A percentile compares a stretch with the other conserved stretches of the same genome.
Conservation (phyloP, 2,329 filamentous ascomycete species). For the Cryphonectria nitschkei region DNA sequence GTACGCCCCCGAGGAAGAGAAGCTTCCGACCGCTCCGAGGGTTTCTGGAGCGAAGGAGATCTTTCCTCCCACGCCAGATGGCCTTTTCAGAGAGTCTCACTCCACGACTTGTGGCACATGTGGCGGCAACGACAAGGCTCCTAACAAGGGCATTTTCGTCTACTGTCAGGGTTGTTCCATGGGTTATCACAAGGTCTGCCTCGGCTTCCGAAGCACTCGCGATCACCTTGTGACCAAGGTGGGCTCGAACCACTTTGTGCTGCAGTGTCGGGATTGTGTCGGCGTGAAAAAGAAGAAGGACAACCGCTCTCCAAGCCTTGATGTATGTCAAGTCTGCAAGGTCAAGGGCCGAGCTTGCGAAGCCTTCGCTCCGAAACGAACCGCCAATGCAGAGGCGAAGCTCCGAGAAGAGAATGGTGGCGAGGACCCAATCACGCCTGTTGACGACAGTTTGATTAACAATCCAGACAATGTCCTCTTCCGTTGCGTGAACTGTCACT, state of each 20-base stretch:
- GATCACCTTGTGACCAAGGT: constrained; percentile 94
- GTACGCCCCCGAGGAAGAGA: constrained; percentile 51
- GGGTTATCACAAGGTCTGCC: constrained; percentile 80
- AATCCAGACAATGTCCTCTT: constrained; percentile 79
- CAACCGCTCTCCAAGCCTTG: constrained; percentile 67
- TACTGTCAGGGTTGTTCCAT: constrained; percentile 90
- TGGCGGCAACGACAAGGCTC: constrained; percentile 52
- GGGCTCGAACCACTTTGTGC: constrained; percentile 73
- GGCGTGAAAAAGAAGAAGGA: constrained; percentile 72
- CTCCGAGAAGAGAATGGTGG: constrained; percentile 78
- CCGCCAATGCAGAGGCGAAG: constrained; percentile 80
- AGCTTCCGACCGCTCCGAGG: constrained; percentile 51
- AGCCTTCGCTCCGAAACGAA: constrained; percentile 74
- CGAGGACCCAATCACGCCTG: constrained; percentile 71
- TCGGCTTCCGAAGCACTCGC: constrained; percentile 72
- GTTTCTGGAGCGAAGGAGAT: constrained; percentile 71
- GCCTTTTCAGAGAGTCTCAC: constrained; percentile 73
- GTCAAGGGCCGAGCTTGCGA: constrained; percentile 68
- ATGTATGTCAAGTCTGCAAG: constrained; percentile 73
- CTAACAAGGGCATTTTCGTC: constrained; percentile 71
- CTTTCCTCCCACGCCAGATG: constrained; percentile 66
- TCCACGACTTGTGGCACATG: constrained; percentile 75
- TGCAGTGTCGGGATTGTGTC: constrained; percentile 89
- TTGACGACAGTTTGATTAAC: constrained; percentile 70
- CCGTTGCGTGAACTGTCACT: constrained; percentile 75